Evolutionary conservation across 768 basidiomycete genomes (phyloP).

Genomic region (Harrya chromipes): DNA sequence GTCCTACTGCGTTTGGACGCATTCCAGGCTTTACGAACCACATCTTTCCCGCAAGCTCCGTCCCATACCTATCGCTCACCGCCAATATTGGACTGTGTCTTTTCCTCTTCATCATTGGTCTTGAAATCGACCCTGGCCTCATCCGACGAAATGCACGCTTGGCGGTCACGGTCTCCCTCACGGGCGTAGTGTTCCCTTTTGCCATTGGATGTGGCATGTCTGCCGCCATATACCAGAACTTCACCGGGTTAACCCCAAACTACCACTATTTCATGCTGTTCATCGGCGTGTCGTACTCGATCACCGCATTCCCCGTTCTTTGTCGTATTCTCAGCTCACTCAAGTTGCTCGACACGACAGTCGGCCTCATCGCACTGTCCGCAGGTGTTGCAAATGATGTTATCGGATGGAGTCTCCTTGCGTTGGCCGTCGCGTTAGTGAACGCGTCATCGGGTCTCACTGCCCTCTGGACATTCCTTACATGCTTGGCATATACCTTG

Average conservation of each 20-base stretch:
- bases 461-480: slow-evolving; percentile 81
- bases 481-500: slow-evolving; percentile 76
- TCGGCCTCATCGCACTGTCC: slow-evolving; percentile 89
- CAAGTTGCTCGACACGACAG: slow-evolving; percentile 86
- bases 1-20: slow-evolving; percentile 63
- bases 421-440: slow-evolving; percentile 87
- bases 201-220: slow-evolving; percentile 75
- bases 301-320: slow-evolving; percentile 88
- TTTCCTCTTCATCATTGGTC: slow-evolving; percentile 91
- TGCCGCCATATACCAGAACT: slow-evolving; percentile 71
- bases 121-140: slow-evolving; percentile 80
- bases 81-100: slow-evolving; percentile 88
- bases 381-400: slow-evolving; percentile 92
- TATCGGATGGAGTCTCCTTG: slow-evolving; percentile 85
- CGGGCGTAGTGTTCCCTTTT: slow-evolving; percentile 86
- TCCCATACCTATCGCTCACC: slow-evolving; percentile 77
- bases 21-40: slow-evolving; percentile 86
- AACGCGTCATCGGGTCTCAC: slow-evolving; percentile 82
- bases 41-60: slow-evolving; percentile 73
- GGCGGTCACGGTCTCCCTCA: slow-evolving; percentile 65
- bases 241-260: slow-evolving; percentile 56
- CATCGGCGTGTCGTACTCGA: slow-evolving; percentile 85
- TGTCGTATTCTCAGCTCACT: slow-evolving; percentile 87
- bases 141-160: slow-evolving; percentile 74
- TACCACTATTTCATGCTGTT: slow-evolving; percentile 94